phyloP scores from a whole-genome alignment of 2,329 filamentous ascomycete genomes.

The Ambrosiella xylebori region DNA sequence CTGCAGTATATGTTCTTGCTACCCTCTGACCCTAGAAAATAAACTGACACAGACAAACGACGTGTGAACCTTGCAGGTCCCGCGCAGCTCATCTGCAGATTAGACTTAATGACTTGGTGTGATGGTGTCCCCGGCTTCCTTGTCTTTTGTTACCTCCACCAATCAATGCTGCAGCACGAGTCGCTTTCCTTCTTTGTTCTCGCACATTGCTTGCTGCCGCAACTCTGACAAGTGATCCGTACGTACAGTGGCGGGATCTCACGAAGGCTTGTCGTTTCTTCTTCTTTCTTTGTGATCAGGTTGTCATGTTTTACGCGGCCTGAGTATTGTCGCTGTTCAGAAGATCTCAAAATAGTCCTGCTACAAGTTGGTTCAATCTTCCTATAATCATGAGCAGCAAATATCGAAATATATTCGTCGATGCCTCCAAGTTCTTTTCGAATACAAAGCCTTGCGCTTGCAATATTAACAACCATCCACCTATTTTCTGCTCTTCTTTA shows the following conservation, averaged over 20 bases:
- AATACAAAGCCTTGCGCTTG: no score
- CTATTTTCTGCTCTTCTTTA: no score
- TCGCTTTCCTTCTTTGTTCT: slow-evolving; percentile 1
- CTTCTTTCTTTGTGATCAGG: not conserved
- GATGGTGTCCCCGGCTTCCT: not conserved
- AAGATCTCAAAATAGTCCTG: not conserved
- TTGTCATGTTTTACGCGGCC: not conserved
- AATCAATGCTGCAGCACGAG: slow-evolving; percentile 7
- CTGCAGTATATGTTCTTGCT: no score
- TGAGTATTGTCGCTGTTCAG: not conserved
- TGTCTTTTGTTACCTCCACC: slow-evolving; percentile 1
- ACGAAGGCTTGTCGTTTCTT: not conserved
- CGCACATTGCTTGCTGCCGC: not conserved
- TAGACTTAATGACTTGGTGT: not conserved
- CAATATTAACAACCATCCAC: no score
- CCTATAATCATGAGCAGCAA: not conserved
- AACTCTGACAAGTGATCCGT: not conserved
- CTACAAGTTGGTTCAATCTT: not conserved
- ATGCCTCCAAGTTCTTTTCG: no score
- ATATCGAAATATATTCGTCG: no score
- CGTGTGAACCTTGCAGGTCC: not conserved
- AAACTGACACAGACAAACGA: not conserved
- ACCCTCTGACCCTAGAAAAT: not conserved
- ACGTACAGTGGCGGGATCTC: not conserved
- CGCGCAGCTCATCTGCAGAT: not conserved